Evolutionary conservation across 768 basidiomycete species (phyloP), one percentile per base, ranked within the genome.

Genomic region (Suillus decipiens): DNA sequence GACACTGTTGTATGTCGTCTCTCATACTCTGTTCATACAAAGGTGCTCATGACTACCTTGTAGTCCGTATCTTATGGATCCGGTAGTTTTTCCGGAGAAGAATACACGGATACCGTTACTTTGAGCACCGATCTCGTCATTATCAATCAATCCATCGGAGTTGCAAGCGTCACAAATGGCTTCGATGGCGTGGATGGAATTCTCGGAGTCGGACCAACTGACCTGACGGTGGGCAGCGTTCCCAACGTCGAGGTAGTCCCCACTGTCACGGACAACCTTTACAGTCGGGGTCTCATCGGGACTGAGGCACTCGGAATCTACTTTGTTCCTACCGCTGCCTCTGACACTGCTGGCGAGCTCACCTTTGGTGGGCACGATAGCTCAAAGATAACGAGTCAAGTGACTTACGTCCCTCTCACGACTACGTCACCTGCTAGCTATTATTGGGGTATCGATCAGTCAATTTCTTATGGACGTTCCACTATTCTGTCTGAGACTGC

Each of bases 171-270:
- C 0, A n/a, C 71, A 15, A 0, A 19, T 1, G 77, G 76, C 14
- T 72, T 77, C 48, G 43, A 59, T 5, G 73, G 68, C 8, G 68
- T 79, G 12, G 79, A 81, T 60, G 81, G 81, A 14, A 72, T 81
- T 55, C 72, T 82, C 14, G 67, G 80, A 66, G 34, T 69, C 34
- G 74, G 79, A 9, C 80, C 80, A 6, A 47, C 61, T 3, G 71
- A 67, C 47, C 63, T 81, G 53, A 79, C 79, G 0, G 34, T 63
- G 2, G 70, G 69, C 55, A 70, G 69, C 8, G 61, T 75, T 12
- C 56, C 36, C 17, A 62, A 62, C 42, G 36, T 42, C 2, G 31
- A 36, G 3, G 36, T 39, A 8, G 66, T 78, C 41, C 73, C 75
- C 4, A 80, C 79, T 9, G 75, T 79, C 12, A 69, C 66, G 12